These are phyloP conservation scores for Blastobotrys illinoisensis DNA, from an alignment of 1,139 yeast species.

Conservation along the genomic window DNA sequence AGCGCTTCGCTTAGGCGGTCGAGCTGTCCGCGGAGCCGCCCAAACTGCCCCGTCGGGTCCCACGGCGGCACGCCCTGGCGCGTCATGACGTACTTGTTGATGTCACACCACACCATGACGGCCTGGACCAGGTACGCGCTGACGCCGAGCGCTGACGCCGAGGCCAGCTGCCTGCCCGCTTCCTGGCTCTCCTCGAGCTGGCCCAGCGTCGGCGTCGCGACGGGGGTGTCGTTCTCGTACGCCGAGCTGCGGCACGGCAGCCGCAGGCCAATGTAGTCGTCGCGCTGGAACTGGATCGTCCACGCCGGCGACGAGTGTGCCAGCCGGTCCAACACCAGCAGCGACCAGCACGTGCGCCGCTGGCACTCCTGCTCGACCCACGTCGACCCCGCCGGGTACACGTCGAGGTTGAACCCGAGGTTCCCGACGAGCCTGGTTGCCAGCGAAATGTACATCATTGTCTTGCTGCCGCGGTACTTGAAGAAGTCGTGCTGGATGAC, in stretches of 20 bases:
- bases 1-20: constrained; percentile 13
- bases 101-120: constrained; percentile 32
- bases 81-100: constrained; percentile 26
- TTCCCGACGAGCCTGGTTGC: constrained; percentile 36
- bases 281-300: constrained; percentile 24
- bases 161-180: constrained; percentile 16
- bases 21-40: constrained; percentile 12
- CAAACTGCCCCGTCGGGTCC: constrained; percentile 19
- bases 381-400: constrained; percentile 20
- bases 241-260: constrained; percentile 32
- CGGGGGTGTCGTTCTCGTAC: constrained; percentile 29
- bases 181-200: constrained; percentile 19
- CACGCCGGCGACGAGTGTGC: constrained; percentile 35
- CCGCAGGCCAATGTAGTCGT: constrained; percentile 26
- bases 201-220: constrained; percentile 24
- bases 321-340: constrained; percentile 33
- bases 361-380: constrained; percentile 35
- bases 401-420: constrained; percentile 23
- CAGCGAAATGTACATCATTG: constrained; percentile 34
- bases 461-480: constrained; percentile 31
- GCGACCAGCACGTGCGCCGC: constrained; percentile 36
- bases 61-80: constrained; percentile 22
- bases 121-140: constrained; percentile 31
- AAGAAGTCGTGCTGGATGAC: constrained; percentile 35
- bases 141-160: constrained; percentile 17